A percentile compares a stretch with the other conserved stretches of the same genome.
Evolutionary conservation across 495 filamentous ascomycete species (phyloP).

Genomic region (Aspergillus bertholletiae): DNA sequence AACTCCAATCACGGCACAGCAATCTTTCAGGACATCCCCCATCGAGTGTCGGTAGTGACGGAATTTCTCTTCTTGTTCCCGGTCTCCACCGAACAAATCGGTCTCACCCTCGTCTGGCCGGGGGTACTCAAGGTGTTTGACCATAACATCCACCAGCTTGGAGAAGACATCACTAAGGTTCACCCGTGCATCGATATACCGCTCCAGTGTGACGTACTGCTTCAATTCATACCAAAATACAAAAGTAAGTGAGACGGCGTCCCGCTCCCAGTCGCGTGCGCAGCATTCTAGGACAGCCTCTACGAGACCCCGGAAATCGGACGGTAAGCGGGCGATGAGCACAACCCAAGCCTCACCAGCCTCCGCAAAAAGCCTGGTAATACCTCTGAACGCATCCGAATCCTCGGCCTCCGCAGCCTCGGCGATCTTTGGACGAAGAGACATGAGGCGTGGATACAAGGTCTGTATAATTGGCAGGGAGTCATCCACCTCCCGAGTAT

Average conservation of each 20-base stretch:
- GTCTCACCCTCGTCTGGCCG: constrained; percentile 69
- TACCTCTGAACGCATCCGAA: constrained; percentile 78
- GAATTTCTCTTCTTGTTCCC: constrained; percentile 96
- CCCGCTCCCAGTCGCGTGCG: constrained; percentile 78
- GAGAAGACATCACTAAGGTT: constrained; percentile 76
- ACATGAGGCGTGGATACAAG: constrained; percentile 80
- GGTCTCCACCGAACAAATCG: constrained; percentile 92
- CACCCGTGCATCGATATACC: constrained; percentile 76
- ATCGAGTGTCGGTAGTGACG: constrained; percentile 93
- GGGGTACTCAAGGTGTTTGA: constrained; percentile 88
- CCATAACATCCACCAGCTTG: constrained; percentile 87
- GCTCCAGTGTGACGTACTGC: constrained; percentile 86
- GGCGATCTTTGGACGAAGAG: constrained; percentile 73
- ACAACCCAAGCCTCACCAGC: constrained; percentile 94
- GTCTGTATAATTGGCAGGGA: constrained; percentile 74
- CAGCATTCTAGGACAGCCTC: constrained; percentile 89
- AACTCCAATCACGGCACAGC: constrained; percentile 91
- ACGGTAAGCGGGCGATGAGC: constrained; percentile 77
- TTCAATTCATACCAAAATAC: constrained; percentile 99
- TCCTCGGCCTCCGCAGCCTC: constrained; percentile 77
- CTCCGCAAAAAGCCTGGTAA: constrained; percentile 87
- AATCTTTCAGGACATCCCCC: constrained; percentile 97
- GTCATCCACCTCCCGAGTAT: constrained; percentile 87
- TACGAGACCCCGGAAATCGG: constrained; percentile 79
- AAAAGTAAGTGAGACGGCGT: constrained; percentile 88